Evolutionary conservation across 805 yeast genomes (phyloP).

Genomic region (Priceomyces haplophilus): DNA sequence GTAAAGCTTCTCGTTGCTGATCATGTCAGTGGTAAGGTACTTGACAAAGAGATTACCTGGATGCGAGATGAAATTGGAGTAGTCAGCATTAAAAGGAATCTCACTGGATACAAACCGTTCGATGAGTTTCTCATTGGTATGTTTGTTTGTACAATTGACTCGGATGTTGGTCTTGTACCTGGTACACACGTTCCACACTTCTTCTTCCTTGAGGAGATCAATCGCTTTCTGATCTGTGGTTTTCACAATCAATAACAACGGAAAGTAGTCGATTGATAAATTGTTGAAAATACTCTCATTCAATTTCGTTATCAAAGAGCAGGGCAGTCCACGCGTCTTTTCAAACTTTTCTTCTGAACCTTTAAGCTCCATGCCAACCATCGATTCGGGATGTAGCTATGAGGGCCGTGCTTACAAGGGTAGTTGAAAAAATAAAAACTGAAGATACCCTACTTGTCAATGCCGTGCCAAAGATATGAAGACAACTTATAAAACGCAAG

Average conservation of each 20-base stretch:
- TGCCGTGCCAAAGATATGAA: too few species aligned
- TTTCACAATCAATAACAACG: slow-evolving; percentile 3
- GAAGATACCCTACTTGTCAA: too few species aligned
- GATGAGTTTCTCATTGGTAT: slow-evolving; percentile 2
- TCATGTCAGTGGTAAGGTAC: slow-evolving; percentile 38
- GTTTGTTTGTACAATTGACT: slow-evolving; percentile 1
- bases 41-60: slow-evolving; percentile 61
- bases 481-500: too few species aligned
- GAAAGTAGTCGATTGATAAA: slow-evolving; percentile 4
- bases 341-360: not conserved
- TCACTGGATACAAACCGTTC: not conserved
- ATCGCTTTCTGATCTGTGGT: not conserved
- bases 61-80: slow-evolving; percentile 39
- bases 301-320: slow-evolving; percentile 2
- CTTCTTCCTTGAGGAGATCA: slow-evolving; percentile 1
- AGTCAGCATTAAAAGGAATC: slow-evolving; percentile 17
- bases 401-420: too few species aligned
- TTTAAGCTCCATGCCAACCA: not conserved
- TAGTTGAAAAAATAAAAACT: too few species aligned
- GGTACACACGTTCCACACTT: not conserved
- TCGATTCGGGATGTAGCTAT: too few species aligned
- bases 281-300: slow-evolving; percentile 4
- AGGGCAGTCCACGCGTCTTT: not conserved
- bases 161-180: slow-evolving; percentile 3
- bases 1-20: slow-evolving; percentile 32